Conservation (phyloP, 768 basidiomycete genomes). For the Tricholoma sp. region DNA sequence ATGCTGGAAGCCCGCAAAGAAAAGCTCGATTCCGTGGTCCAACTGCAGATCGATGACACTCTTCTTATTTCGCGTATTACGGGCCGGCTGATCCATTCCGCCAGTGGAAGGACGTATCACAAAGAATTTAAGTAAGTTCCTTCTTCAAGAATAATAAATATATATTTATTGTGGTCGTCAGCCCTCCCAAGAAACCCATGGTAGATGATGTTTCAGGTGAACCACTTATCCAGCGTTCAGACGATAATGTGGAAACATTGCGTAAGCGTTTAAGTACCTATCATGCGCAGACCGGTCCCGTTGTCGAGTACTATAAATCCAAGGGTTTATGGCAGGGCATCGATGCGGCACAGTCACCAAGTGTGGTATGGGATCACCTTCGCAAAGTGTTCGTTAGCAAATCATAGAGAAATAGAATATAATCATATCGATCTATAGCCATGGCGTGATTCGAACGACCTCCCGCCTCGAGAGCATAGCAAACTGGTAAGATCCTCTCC, state of each 20-base stretch:
- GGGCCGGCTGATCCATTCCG: conserved; percentile 88
- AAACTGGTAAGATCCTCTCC: no score
- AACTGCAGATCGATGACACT: conserved; percentile 90
- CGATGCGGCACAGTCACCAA: conserved; percentile 92
- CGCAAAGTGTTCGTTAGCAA: conserved; percentile 57
- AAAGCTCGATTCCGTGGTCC: conserved; percentile 87
- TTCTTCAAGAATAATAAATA: conserved; percentile 1
- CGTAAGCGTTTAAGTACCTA: conserved; percentile 84
- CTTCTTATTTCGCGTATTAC: conserved; percentile 97
- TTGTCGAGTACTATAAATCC: conserved; percentile 92
- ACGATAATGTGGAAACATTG: conserved; percentile 96
- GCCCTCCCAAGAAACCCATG: conserved; percentile 96
- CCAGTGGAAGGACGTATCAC: conserved; percentile 91
- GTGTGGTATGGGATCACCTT: conserved; percentile 85
- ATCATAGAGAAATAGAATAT: conserved; percentile 25
- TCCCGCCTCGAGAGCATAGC: no score
- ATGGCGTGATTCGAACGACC: no score
- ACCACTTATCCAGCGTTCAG: conserved; percentile 93
- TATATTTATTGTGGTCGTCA: conserved; percentile 28
- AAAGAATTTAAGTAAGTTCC: conserved; percentile 82
- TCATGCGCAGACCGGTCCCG: conserved; percentile 93
- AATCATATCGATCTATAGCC: no score
- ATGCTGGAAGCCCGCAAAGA: conserved; percentile 85
- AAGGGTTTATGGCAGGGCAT: conserved; percentile 87
- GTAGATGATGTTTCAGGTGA: conserved; percentile 93